These are phyloP conservation scores for Saccharum spontaneum DNA, from an alignment of 176 grass and related monocot species.

Conservation along the genomic window DNA sequence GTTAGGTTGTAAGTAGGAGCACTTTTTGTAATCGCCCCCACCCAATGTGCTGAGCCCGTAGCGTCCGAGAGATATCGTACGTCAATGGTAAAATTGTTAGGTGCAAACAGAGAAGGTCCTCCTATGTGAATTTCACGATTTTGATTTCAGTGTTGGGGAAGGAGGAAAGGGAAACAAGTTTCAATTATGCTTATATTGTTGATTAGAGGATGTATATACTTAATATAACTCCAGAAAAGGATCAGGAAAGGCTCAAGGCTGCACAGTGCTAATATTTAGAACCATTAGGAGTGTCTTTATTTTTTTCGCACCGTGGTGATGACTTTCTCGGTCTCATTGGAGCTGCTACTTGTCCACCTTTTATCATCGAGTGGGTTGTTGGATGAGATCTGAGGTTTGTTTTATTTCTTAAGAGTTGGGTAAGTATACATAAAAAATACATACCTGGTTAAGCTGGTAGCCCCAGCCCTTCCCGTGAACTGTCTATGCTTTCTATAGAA, in stretches of 20 bases:
- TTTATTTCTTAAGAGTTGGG: slow-evolving; percentile 1
- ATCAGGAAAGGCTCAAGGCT: neutral
- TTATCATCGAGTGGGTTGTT: neutral
- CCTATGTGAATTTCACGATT: neutral
- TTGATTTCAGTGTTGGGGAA: neutral
- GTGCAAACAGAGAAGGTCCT: neutral
- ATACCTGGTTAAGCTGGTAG: neutral
- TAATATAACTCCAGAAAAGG: neutral
- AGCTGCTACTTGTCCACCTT: neutral
- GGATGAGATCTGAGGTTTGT: neutral
- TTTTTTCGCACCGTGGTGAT: neutral
- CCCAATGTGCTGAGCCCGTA: neutral
- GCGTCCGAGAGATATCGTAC: neutral
- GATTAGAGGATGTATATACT: neutral
- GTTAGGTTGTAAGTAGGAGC: neutral
- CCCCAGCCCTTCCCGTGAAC: neutral
- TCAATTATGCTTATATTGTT: neutral
- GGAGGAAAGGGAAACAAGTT: neutral
- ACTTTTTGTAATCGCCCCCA: neutral
- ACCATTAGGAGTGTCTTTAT: neutral
- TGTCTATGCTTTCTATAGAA: neutral
- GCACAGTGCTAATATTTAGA: neutral
- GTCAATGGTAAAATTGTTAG: neutral
- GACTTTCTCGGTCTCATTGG: neutral
- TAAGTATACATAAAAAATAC: neutral